A percentile compares a stretch with the other conserved stretches of the same genome.
These are phyloP conservation scores for Niebla homalea DNA, from an alignment of 495 filamentous ascomycete genomes.

Conservation along the genomic window DNA sequence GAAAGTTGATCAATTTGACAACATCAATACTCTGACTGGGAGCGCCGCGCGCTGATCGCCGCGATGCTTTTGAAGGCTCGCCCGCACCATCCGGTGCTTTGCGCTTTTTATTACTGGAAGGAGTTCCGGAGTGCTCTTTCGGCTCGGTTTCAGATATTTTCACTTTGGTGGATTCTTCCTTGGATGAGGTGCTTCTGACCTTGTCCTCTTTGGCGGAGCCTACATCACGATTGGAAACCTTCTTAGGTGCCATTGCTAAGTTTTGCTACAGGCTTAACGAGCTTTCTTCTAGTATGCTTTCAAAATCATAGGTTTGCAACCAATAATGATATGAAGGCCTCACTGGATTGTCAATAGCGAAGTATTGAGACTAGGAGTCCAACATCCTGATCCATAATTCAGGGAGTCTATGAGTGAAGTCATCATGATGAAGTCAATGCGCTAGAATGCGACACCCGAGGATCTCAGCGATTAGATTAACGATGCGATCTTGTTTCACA, in stretches of 20 bases:
- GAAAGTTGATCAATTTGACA: constrained; percentile 17
- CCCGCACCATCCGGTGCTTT: constrained; percentile 6
- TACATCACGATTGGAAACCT: background rate
- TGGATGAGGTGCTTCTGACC: background rate
- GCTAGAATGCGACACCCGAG: too few species aligned
- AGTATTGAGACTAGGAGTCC: too few species aligned
- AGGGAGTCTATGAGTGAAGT: too few species aligned
- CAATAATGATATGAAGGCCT: too few species aligned
- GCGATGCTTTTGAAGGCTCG: constrained; percentile 10
- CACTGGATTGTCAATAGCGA: too few species aligned
- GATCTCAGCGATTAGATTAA: too few species aligned
- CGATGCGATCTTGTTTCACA: background rate
- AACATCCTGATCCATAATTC: too few species aligned
- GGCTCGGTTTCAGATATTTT: background rate
- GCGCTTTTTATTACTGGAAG: constrained; percentile 6
- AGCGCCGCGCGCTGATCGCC: constrained; percentile 12
- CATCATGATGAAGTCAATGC: too few species aligned
- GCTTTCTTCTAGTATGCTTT: too few species aligned
- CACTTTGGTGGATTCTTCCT: background rate
- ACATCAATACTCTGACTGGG: background rate
- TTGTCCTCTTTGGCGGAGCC: background rate
- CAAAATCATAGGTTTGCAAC: too few species aligned
- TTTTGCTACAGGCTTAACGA: too few species aligned
- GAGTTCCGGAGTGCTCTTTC: background rate
- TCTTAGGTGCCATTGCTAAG: constrained; percentile 12